Evolutionary conservation across 192 early-diverging fungal species (phyloP), one percentile per base, ranked within the genome.

Genomic region (Coemansia sp.): DNA sequence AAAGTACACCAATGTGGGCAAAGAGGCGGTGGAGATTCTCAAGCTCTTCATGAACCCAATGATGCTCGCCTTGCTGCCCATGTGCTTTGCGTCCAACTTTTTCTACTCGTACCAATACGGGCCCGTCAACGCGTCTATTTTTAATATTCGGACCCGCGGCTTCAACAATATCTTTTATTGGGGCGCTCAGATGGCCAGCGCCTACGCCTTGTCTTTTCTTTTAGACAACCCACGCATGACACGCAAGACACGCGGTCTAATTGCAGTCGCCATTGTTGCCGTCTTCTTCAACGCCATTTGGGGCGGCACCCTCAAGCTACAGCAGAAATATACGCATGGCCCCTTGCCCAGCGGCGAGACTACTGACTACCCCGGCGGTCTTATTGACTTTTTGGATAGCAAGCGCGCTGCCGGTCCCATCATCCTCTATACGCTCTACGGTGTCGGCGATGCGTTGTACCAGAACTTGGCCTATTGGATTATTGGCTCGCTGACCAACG

Each of bases 401-500:
- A 37, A 46, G 10, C 75, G 85, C 9, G 89, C 88, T 64, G 86
- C 82, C 19, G 87, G 86, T 34, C 85, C 87, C 5, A 74, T 90
- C 37, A 72, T 93, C 72, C 69, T 91, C 27, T 94, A 93, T 63
- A 75, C 90, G 66, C 77, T 87, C 45, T 93, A 90, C 64, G 93
- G 93, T 39, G 60, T 91, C 5, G 85, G 84, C 71, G 93, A 94
- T 67, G 88, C 93, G 31, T 85, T 93, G 62, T 93, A 88, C 82
- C 93, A 95, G 81, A 86, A 84, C 70, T 87, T 82, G 65, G 76
- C 81, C 0, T 94, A 94, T 88, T 95, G 91, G 92, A 72, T 95
- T 23, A 88, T 95, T 75, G 93, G 93, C 29, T 87, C 92, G 45
- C 79, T 93, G 82, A 90, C 92, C 37, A 94, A 95, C 80, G 91